Conservation (phyloP, 768 basidiomycete species). For the Lyophyllum atratum region DNA sequence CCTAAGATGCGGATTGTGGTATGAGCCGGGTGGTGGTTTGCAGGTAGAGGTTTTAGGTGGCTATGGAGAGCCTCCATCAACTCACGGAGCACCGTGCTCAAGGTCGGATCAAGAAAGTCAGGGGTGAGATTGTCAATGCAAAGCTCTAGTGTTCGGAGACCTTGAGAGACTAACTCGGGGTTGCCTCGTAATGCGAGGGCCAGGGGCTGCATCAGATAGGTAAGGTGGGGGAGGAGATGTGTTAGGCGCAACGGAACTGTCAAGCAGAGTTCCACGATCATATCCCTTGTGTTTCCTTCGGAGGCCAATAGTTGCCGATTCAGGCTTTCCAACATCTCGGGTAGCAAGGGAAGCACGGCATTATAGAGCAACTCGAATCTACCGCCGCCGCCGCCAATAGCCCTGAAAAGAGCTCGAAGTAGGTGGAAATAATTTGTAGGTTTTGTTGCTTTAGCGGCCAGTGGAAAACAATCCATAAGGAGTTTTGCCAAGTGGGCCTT, state of each 20-base stretch:
- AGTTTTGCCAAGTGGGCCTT: constrained; percentile 90
- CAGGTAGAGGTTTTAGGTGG: constrained; percentile 87
- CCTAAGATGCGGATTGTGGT: constrained; percentile 95
- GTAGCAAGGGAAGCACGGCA: constrained; percentile 92
- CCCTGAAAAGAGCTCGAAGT: constrained; percentile 88
- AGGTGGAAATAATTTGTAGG: constrained; percentile 93
- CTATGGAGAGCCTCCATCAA: constrained; percentile 94
- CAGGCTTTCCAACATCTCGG: constrained; percentile 95
- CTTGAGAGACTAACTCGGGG: constrained; percentile 91
- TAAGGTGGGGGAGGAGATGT: constrained; percentile 92
- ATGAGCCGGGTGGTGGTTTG: constrained; percentile 87
- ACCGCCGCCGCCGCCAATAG: constrained; percentile 89
- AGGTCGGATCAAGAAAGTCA: constrained; percentile 95
- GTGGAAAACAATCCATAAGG: constrained; percentile 94
- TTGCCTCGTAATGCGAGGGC: constrained; percentile 87
- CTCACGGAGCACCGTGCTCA: constrained; percentile 89
- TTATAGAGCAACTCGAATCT: constrained; percentile 94
- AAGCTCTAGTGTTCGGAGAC: constrained; percentile 93
- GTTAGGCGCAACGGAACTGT: constrained; percentile 96
- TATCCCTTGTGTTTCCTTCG: constrained; percentile 80
- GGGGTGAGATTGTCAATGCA: constrained; percentile 98
- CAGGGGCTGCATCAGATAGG: constrained; percentile 95
- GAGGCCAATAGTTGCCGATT: constrained; percentile 88
- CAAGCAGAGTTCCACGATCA: constrained; percentile 95
- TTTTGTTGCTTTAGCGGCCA: constrained; percentile 88